Percentiles rank a stretch among this genome's conserved stretches.
phyloP scores from a whole-genome alignment of 169 alveolate species.

The Eimeria zaria region DNA sequence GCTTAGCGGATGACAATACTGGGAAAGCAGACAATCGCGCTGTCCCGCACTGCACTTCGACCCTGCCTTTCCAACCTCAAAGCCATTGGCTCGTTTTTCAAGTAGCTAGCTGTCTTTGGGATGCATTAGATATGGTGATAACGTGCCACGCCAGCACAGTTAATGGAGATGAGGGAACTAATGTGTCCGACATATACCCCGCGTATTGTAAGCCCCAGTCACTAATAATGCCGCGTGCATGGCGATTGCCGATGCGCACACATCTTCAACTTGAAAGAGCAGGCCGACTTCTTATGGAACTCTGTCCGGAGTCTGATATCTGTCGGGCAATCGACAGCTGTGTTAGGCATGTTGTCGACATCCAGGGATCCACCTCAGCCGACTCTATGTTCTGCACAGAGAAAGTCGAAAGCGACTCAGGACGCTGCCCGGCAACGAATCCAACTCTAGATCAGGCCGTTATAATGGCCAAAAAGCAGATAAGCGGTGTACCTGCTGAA shows the following conservation, averaged over 20 bases:
- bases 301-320: not conserved
- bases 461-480: conserved; percentile 4
- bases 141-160: not conserved
- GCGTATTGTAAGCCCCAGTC: not conserved
- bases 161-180: not conserved
- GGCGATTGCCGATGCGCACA: not conserved
- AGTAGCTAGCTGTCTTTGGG: conserved; percentile 38
- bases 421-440: not conserved
- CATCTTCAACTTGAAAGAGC: conserved; percentile 32
- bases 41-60: not conserved
- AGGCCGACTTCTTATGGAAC: not conserved
- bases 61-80: conserved; percentile 42
- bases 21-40: not conserved
- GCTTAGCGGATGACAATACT: not conserved
- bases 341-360: conserved; percentile 41
- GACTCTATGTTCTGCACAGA: not conserved
- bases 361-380: not conserved
- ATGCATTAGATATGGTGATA: not conserved
- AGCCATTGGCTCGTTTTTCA: conserved; percentile 60
- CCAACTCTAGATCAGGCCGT: not conserved
- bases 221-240: conserved; percentile 5
- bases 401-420: not conserved
- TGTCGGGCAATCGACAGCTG: conserved; percentile 48
- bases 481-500: not conserved
- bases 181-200: not conserved